Evolutionary conservation across 2,329 filamentous ascomycete genomes (phyloP), one percentile per base, ranked within the genome.

Genomic region (Xylariomycetidae sp.): DNA sequence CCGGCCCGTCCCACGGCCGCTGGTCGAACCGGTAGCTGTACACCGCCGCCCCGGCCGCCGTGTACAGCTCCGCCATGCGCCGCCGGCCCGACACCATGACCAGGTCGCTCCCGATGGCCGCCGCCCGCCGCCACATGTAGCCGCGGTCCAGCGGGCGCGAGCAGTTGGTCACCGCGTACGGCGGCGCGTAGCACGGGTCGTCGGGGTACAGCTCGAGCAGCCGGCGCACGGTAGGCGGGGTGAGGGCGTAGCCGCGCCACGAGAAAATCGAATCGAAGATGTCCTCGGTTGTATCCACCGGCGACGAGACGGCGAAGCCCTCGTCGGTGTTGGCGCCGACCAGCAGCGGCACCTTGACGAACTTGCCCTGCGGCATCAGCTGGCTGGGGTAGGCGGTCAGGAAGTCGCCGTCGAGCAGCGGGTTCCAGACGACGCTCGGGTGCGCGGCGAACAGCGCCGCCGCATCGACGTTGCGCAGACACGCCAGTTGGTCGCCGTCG

Each of bases 21-120:
- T 67, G 66, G 43, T 71, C 67, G 12, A 72, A 71, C 2, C 67
- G 63, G 50, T 71, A 72, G 38, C 63, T 67, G 40, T 62, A 72
- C 1, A 69, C 63, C 4, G 54, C 37, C 13, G 54, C 40, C 2
- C 52, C 52, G 1, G 46, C 53, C 4, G 43, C 39, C 1, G 63
- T 46, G 36, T 58, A 68, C 3, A 64, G 46, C 41, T 69, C 60
- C 10, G 60, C 63, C 49, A 67, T 60, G 34, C 63, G 63, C 18
- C 68, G 58, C 1, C 67, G 55, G 10, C 63, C 63, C 2, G 63
- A 61, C 32, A 68, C 61, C 60, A 72, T 71, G 19, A 68, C 63
- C 5, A 70, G 46, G 32, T 72, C 68, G 1, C 60, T 60, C 1
- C 62, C 64, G n/a, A 70, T 67, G 0, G 63, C 59, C 5, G 58